Evolutionary conservation across 768 basidiomycete genomes (phyloP), one percentile per base, ranked within the genome.

Genomic region (Trichaptum fuscoviolaceum): DNA sequence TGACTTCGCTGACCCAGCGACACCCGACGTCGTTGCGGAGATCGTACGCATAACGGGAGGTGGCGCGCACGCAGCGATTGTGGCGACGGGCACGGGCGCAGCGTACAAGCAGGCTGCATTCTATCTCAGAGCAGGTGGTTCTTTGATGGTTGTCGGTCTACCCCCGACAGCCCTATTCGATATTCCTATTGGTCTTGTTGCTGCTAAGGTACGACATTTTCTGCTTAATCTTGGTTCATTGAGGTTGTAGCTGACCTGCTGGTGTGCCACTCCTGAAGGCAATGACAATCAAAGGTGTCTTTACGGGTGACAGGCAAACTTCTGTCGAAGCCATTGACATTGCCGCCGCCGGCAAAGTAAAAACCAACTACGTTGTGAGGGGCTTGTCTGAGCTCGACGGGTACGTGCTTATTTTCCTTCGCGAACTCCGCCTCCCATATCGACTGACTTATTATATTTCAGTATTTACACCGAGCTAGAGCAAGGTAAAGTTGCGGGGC

Each of bases 271-370:
- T 2, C 15, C 15, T 52, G 15, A 52, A 52, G 42, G 42, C 20
- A 52, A 52, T 52, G 42, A 52, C 42, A 3, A 52, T 52, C 42
- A 52, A 52, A 52, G 42, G 42, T 12, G 42, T 52, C 10, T 52
- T 52, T 3, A 52, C 42, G 10, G 77, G 81, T 15, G 74, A 77
- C 67, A 71, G 78, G 10, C 82, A 83, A 67, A 84, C 85, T 68
- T 78, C 80, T 18, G 72, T 79, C 65, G 82, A 85, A 70, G 81
- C 84, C 1, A 70, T 85, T 59, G 76, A 78, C 18, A 71, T 83
- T 59, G 83, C 80, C 17, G 79, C 77, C 7, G 69, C 73, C 26
- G 81, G 80, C 20, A 77, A 80, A 64, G 81, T 85, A 67, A 76
- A 71, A 65, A 74, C 74, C 63, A 65, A 52, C 10, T 52, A 52